A percentile compares a stretch with the other conserved stretches of the same genome.
These are phyloP conservation scores for Candida corydali DNA, from an alignment of 805 yeast genomes.

Conservation along the genomic window DNA sequence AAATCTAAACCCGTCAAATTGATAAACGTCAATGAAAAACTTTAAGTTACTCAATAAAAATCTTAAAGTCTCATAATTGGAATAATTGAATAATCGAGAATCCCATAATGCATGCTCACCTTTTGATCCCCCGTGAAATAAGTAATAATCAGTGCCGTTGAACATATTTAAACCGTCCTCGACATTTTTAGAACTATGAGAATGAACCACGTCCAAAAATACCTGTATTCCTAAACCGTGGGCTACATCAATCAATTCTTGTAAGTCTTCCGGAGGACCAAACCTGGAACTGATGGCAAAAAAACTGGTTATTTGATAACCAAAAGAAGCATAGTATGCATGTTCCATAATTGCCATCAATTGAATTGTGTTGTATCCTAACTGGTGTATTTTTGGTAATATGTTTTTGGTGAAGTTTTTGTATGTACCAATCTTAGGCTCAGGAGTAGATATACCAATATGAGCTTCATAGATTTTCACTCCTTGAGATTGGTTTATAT, in stretches of 20 bases:
- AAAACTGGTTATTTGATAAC: slow-evolving; percentile 93
- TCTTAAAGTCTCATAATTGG: slow-evolving; percentile 85
- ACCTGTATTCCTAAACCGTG: slow-evolving; percentile 86
- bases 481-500: slow-evolving; percentile 41
- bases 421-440: slow-evolving; percentile 80
- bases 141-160: slow-evolving; percentile 94
- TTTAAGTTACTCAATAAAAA: slow-evolving; percentile 82
- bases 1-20: slow-evolving; percentile 92
- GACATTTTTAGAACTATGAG: slow-evolving; percentile 93
- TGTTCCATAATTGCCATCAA: slow-evolving; percentile 99
- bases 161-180: slow-evolving; percentile 89
- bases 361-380: slow-evolving; percentile 92
- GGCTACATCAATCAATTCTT: slow-evolving; percentile 86
- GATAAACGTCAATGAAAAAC: slow-evolving; percentile 75
- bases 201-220: slow-evolving; percentile 87
- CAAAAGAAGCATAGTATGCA: slow-evolving; percentile 96
- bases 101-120: slow-evolving; percentile 95
- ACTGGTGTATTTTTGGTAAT: slow-evolving; percentile 76
- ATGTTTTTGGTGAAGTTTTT: slow-evolving; percentile 76
- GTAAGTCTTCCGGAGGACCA: slow-evolving; percentile 94
- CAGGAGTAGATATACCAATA: slow-evolving; percentile 89
- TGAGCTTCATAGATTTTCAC: slow-evolving; percentile 92
- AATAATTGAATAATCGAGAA: slow-evolving; percentile 89
- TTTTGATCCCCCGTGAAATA: slow-evolving; percentile 87
- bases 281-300: slow-evolving; percentile 86